Percentiles rank a stretch among this genome's conserved stretches.
phyloP scores from a whole-genome alignment of 768 basidiomycete species.

The Peribolospora baueri region DNA sequence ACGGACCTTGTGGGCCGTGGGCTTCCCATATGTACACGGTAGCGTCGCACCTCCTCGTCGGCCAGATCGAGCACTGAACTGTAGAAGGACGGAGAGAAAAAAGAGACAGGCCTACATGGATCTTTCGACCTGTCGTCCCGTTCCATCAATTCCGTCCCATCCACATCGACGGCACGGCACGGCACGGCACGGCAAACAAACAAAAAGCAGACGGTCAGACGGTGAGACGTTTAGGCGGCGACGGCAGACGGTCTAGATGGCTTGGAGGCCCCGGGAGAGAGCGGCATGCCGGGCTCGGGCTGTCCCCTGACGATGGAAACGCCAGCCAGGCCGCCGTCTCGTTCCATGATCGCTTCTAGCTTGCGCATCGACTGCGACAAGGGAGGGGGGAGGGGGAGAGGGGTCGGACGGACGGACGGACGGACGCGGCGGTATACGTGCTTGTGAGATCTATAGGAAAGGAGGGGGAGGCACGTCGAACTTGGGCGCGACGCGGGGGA shows the following conservation, averaged over 20 bases:
- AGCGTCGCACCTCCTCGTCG: too few species aligned
- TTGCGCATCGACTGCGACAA: conserved; percentile 2
- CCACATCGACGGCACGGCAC: too few species aligned
- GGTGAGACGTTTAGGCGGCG: background rate
- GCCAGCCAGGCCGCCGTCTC: background rate
- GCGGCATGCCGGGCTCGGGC: too few species aligned
- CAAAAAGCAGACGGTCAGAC: background rate
- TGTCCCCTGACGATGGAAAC: background rate
- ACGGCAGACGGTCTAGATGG: conserved; percentile 3
- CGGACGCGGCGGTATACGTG: background rate
- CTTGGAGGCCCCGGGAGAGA: background rate
- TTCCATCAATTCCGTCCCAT: too few species aligned
- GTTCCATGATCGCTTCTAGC: conserved; percentile 3
- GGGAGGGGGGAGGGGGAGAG: conserved; percentile 23
- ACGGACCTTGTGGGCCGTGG: too few species aligned
- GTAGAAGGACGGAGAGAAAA: too few species aligned
- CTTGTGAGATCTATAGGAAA: background rate
- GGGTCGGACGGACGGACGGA: conserved; percentile 4
- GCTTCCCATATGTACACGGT: too few species aligned
- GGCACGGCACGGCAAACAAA: too few species aligned
- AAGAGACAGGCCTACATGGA: too few species aligned
- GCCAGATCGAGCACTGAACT: too few species aligned
- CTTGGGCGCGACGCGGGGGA: background rate
- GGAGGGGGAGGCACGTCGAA: background rate
- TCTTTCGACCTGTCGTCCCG: too few species aligned